phyloP scores from a whole-genome alignment of 495 filamentous ascomycete genomes.

The Neurospora sp. region DNA sequence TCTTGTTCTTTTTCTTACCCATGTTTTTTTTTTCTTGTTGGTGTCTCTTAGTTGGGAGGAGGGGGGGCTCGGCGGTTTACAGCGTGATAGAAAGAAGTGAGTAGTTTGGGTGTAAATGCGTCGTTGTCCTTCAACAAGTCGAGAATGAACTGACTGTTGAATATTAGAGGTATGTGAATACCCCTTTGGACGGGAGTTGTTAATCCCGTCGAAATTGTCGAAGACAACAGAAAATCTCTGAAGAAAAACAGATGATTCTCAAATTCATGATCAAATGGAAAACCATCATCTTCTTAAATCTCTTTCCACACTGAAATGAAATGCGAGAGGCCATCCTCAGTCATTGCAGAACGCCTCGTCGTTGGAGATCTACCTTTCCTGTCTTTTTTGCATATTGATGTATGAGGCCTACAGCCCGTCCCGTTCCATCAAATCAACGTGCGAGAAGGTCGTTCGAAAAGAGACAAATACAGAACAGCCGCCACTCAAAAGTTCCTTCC shows the following conservation, averaged over 20 bases:
- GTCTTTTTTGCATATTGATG: not conserved
- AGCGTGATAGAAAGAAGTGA: too few relatives aligned
- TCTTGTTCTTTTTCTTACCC: not conserved
- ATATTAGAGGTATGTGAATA: not conserved
- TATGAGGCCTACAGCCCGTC: not conserved
- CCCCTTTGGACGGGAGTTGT: not conserved
- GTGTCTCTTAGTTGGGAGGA: too few relatives aligned
- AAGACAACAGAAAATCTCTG: not conserved
- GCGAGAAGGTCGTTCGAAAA: not conserved
- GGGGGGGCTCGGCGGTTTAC: too few relatives aligned
- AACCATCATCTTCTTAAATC: not conserved
- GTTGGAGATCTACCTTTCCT: not conserved
- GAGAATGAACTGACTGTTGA: not conserved
- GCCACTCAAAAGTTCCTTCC: not conserved
- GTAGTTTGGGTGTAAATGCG: too few relatives aligned
- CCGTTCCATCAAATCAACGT: not conserved
- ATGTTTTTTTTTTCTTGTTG: not conserved
- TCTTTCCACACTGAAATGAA: not conserved
- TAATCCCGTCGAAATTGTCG: not conserved
- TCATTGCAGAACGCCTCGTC: not conserved
- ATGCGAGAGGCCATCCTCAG: not conserved
- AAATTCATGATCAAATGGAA: too few relatives aligned
- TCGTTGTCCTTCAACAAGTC: not conserved
- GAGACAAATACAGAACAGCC: not conserved
- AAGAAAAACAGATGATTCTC: not conserved